Base-by-base conservation (phyloP, 1,284 basidiomycete genomes). In the Ustilago crameri region DNA sequence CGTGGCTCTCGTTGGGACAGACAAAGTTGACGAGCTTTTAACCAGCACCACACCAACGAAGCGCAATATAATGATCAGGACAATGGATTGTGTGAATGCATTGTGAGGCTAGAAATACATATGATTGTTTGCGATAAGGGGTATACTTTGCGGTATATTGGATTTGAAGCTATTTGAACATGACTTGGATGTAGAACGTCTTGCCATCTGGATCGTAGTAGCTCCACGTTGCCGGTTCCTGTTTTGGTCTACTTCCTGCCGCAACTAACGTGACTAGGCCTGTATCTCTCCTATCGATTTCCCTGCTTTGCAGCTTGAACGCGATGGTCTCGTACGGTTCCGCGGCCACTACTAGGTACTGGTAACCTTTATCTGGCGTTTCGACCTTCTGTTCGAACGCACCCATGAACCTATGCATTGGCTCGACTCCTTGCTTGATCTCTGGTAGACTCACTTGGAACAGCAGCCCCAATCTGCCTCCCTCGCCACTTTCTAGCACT, bases 301-400 rank as follows among this genome's bases (percentile, higher is more conserved):
- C 95, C 52, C 92, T 89, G n/a, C 94, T 91, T 44, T 95, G 96
- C 74, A 98, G 93, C 27, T 95, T 93, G 87, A 98, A 98, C 9
- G 95, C 93, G 74, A 98, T 95, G 3, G 94, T 98, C 85, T 98
- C 95, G 83, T 98, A 99, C 7, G 96, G 95, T 81, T 98, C 96
- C 18, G 96, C 95, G 17, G 95, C 96, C 57, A 98, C 94, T 63
- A 98, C 93, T 74, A 98, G 88, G 84, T 98, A 98, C 84, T 98
- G 96, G 83, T 95, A 93, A 15, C 93, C 91, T 82, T 95, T 90
- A 86, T 98, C 96, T 2, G 94, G 93, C 20, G 91, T 89, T 84
- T 98, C 96, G 75, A 92, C 87, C 82, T 93, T 93, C 86, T 98
- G 96, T 85, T 99, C 96, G 89, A 95, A 99, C 62, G 93, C 92